These are phyloP conservation scores for Penicillium malachiteum DNA, from an alignment of 495 filamentous ascomycete species.

Conservation along the genomic window DNA sequence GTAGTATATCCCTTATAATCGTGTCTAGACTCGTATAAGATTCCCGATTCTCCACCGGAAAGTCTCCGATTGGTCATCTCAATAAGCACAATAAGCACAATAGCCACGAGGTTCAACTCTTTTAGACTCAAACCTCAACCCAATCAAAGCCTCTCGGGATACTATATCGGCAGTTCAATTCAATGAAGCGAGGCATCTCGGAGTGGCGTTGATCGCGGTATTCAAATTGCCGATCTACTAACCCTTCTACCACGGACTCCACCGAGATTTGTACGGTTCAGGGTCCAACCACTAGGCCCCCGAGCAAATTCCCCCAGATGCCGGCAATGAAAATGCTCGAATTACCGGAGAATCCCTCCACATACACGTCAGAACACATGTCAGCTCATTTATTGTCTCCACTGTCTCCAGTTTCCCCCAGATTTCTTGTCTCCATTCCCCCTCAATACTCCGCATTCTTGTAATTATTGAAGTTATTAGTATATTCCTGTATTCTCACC, in stretches of 20 bases:
- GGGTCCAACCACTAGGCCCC: too few relatives aligned
- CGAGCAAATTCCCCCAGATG: background rate
- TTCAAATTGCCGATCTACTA: background rate
- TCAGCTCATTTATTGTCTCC: background rate
- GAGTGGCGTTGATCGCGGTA: background rate
- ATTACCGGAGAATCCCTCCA: background rate
- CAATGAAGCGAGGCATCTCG: slow-evolving; percentile 9
- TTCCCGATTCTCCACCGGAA: too few relatives aligned
- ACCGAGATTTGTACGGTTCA: background rate
- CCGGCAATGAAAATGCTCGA: background rate
- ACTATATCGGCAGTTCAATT: slow-evolving; percentile 13
- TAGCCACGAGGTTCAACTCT: background rate
- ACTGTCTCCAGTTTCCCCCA: background rate
- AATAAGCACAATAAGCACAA: background rate
- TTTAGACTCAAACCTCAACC: background rate
- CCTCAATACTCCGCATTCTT: background rate
- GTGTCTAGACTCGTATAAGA: background rate
- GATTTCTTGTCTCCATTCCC: background rate
- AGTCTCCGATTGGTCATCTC: too few relatives aligned
- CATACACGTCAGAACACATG: background rate
- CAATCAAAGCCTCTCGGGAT: slow-evolving; percentile 2
- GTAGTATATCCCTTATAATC: background rate
- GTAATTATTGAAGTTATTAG: background rate
- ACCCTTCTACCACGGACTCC: background rate
- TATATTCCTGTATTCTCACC: background rate